These are phyloP conservation scores for Babesia ovis DNA, from an alignment of 169 alveolate species.

Conservation along the genomic window DNA sequence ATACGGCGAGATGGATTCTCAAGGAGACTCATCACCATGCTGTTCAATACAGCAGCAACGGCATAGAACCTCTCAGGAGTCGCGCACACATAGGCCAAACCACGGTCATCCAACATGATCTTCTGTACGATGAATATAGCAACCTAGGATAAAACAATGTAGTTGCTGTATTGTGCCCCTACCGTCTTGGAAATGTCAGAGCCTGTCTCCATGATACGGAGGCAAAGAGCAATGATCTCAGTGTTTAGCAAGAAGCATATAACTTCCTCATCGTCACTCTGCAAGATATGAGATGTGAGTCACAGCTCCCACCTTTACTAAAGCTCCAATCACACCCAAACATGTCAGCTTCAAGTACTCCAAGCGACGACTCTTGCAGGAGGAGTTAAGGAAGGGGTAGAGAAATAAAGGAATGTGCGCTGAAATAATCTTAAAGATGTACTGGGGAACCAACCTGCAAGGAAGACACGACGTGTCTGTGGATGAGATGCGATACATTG, in stretches of 20 bases:
- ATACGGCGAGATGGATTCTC: slow-evolving; percentile 92
- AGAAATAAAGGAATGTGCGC: slow-evolving; percentile 98
- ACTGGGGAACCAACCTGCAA: slow-evolving; percentile 78
- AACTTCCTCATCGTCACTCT: slow-evolving; percentile 94
- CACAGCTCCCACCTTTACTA: slow-evolving; percentile 88
- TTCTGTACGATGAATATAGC: slow-evolving; percentile 98
- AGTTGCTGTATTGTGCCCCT: too few relatives aligned
- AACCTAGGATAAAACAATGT: too few relatives aligned
- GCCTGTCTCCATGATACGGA: slow-evolving; percentile 99
- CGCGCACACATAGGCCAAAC: slow-evolving; percentile 93
- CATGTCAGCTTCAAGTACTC: slow-evolving; percentile 97
- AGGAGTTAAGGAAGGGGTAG: slow-evolving; percentile 97
- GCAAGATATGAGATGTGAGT: background rate
- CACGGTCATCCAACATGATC: slow-evolving; percentile 94
- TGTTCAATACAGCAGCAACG: slow-evolving; percentile 91
- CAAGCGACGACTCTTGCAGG: slow-evolving; percentile 92
- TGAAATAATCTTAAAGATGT: slow-evolving; percentile 3
- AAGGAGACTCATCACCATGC: slow-evolving; percentile 87
- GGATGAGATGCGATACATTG: slow-evolving; percentile 98
- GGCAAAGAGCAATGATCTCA: slow-evolving; percentile 97
- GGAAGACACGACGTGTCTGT: slow-evolving; percentile 93
- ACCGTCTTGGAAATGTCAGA: slow-evolving; percentile 96
- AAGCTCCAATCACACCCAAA: slow-evolving; percentile 99
- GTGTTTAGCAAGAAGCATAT: slow-evolving; percentile 92
- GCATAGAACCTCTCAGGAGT: slow-evolving; percentile 98